Evolutionary conservation across 2,329 filamentous ascomycete species (phyloP), one percentile per base, ranked within the genome.

Genomic region (Fusarium decemcellulare): DNA sequence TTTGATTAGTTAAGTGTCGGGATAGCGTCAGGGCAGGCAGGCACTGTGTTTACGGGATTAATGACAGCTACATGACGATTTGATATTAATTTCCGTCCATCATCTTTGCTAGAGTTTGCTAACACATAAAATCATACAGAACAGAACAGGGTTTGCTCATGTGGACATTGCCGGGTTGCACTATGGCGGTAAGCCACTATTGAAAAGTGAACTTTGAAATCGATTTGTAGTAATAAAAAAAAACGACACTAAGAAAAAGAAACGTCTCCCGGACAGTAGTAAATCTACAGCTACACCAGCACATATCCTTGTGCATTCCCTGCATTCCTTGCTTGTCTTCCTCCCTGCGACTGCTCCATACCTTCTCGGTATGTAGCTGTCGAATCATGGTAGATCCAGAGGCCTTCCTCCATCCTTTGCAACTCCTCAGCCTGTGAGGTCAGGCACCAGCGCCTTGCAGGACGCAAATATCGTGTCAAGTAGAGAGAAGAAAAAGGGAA

Each of bases 201-300:
- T 46, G 48, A n/a, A 52, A 61, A 58, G 44, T 44, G 52, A 48
- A 65, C 44, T 55, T 63, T 66, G 48, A 57, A 72, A 57, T 74
- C 37, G 50, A 67, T 65, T 72, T 64, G 51, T 63, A 70, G 59
- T 61, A 43, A 55, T 61, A 43, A 55, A 71, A 46, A 67, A 72
- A 62, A 67, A 58, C 62, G 48, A 74, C 69, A 60, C 63, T 59
- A 65, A 69, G 46, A 71, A 75, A 72, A 70, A 69, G 32, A 54
- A 50, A 65, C 64, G 62, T 68, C 66, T 48, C 65, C 63, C 57
- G 63, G 62, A 68, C 68, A 74, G 63, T 75, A 70, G 36, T 40
- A 55, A 59, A 65, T 76, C 65, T 76, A 76, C 67, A 74, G 65
- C 63, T 56, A 63, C 55, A 65, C 67, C 63, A 61, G 59, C 68